These are phyloP conservation scores for Gleditsia sinensis DNA, from an alignment of 306 rosid species.

Conservation along the genomic window DNA sequence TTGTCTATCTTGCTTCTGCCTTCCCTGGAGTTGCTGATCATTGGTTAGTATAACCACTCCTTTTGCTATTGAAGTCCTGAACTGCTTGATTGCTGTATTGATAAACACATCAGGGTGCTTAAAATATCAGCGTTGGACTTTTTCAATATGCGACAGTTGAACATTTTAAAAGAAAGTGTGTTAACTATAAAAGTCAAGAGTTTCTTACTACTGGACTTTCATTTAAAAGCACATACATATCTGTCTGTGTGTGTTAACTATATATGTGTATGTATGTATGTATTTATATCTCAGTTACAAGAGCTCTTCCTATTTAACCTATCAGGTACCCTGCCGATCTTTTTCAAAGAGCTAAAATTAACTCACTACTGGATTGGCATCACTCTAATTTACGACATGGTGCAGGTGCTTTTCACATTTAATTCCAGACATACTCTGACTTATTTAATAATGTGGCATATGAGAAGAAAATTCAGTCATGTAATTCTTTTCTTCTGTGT, in stretches of 20 bases:
- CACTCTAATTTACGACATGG: slow-evolving; percentile 84
- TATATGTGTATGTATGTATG: no score
- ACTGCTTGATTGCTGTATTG: not conserved
- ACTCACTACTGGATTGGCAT: slow-evolving; percentile 91
- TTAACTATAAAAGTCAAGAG: not conserved
- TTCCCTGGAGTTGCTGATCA: slow-evolving; percentile 81
- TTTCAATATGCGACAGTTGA: not conserved
- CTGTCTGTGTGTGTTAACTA: no score
- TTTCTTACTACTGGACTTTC: not conserved
- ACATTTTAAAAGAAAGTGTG: not conserved
- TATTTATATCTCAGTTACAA: not conserved
- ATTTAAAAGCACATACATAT: no score
- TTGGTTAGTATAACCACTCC: slow-evolving; percentile 60
- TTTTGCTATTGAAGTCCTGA: slow-evolving; percentile 24
- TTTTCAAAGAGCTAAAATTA: slow-evolving; percentile 67
- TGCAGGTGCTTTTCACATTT: slow-evolving; percentile 51
- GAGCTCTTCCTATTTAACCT: slow-evolving; percentile 22
- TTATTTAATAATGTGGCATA: slow-evolving; percentile 14
- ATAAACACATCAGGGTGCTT: not conserved
- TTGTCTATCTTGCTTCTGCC: slow-evolving; percentile 72
- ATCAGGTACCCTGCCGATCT: slow-evolving; percentile 81
- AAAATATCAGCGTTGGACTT: not conserved
- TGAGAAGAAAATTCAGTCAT: not conserved
- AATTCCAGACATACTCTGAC: not conserved
- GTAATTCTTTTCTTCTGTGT: slow-evolving; percentile 2